Percentiles rank a stretch among this genome's conserved stretches.
Evolutionary conservation across 805 yeast genomes (phyloP).

Genomic region (Komagataella ulmi): DNA sequence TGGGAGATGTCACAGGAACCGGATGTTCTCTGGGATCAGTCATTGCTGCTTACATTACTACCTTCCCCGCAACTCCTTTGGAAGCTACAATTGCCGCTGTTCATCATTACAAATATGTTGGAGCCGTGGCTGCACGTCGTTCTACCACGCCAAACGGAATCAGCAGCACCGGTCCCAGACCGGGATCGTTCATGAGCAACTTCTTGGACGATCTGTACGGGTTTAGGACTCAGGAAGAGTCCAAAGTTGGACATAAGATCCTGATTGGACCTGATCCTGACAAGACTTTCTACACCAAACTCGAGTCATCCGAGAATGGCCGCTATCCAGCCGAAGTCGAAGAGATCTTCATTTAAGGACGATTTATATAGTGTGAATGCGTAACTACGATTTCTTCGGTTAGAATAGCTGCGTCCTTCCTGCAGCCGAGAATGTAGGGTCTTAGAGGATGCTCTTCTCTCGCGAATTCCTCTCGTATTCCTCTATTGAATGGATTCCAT

Average conservation of each 20-base stretch:
- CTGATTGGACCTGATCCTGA: neutral
- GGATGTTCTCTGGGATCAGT: slow-evolving; percentile 77
- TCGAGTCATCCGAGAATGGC: neutral
- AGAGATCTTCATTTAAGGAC: neutral
- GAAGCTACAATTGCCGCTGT: slow-evolving; percentile 44
- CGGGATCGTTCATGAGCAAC: slow-evolving; percentile 37
- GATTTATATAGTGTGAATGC: neutral
- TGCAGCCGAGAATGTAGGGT: neutral
- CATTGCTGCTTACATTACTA: slow-evolving; percentile 45
- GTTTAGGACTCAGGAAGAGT: neutral
- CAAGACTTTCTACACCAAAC: neutral
- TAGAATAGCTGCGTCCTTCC: neutral
- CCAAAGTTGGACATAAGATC: neutral
- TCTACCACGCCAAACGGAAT: slow-evolving; percentile 6
- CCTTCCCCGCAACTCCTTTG: slow-evolving; percentile 24
- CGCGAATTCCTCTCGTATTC: neutral
- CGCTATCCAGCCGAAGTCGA: neutral
- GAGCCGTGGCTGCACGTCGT: slow-evolving; percentile 31
- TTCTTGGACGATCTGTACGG: slow-evolving; percentile 28
- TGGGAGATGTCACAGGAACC: slow-evolving; percentile 66
- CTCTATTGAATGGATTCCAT: too few species aligned
- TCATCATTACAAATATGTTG: slow-evolving; percentile 45
- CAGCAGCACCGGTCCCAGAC: slow-evolving; percentile 10
- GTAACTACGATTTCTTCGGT: neutral
- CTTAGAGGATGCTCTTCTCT: neutral